Evolutionary conservation across 768 basidiomycete species (phyloP).

Genomic region (Serpula lacrymans): DNA sequence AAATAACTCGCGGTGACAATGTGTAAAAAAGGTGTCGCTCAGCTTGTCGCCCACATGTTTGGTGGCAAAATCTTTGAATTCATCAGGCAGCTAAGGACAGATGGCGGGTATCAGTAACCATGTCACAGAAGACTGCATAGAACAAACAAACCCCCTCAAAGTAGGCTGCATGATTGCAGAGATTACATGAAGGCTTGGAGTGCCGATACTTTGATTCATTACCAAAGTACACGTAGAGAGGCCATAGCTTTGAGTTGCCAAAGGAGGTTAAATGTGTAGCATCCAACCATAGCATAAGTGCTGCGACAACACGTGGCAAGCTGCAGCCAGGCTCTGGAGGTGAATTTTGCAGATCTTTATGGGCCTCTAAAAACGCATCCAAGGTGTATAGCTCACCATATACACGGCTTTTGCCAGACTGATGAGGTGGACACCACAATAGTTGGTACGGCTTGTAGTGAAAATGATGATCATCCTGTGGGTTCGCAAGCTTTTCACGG

Average conservation of each 20-base stretch:
- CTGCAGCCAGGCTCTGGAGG: slow-evolving; percentile 13
- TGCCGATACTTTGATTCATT: slow-evolving; percentile 20
- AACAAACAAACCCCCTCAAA: slow-evolving; percentile 3
- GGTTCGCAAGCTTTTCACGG: slow-evolving; percentile 7
- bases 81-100: slow-evolving; percentile 12
- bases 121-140: not conserved
- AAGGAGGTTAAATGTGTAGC: slow-evolving; percentile 27
- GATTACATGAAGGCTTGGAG: slow-evolving; percentile 8
- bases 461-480: slow-evolving; percentile 7
- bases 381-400: slow-evolving; percentile 17
- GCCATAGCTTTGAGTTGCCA: slow-evolving; percentile 24
- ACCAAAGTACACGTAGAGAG: slow-evolving; percentile 19
- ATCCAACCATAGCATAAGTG: slow-evolving; percentile 29
- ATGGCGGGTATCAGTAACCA: not conserved
- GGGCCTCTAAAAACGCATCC: slow-evolving; percentile 7
- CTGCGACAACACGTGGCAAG: slow-evolving; percentile 14
- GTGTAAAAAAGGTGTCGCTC: slow-evolving; percentile 4
- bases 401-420: not conserved
- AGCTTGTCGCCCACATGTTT: not conserved
- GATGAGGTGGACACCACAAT: not conserved
- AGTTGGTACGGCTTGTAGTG: slow-evolving; percentile 7
- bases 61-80: slow-evolving; percentile 5
- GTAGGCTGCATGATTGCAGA: slow-evolving; percentile 8
- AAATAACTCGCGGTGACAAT: slow-evolving; percentile 12
- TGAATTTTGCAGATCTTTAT: slow-evolving; percentile 10